These are phyloP conservation scores for Hortaea werneckii DNA, from an alignment of 2,329 filamentous ascomycete genomes.

Conservation along the genomic window DNA sequence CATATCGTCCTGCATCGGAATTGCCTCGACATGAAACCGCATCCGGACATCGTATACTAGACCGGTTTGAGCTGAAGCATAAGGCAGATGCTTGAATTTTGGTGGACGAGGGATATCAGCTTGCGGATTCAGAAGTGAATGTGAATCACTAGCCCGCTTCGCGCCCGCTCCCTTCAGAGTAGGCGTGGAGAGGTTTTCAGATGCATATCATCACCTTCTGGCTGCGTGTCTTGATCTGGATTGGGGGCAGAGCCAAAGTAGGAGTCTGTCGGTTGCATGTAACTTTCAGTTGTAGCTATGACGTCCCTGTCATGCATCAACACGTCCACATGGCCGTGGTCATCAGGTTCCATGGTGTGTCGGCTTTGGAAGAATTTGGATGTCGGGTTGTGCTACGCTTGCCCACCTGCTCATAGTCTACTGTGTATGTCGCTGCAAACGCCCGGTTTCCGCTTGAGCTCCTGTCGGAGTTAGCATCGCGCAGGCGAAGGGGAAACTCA, in stretches of 20 bases:
- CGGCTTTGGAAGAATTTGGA: too few species aligned
- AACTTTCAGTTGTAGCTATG: conserved; percentile 8
- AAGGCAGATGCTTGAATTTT: conserved; percentile 28
- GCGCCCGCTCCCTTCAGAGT: conserved; percentile 15
- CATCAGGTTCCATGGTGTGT: conserved; percentile 4
- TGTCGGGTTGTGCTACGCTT: too few species aligned
- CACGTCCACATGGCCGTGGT: conserved; percentile 9
- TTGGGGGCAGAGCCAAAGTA: conserved; percentile 5
- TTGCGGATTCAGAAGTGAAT: conserved; percentile 7
- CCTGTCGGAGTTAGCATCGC: too few species aligned
- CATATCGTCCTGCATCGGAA: conserved; percentile 50
- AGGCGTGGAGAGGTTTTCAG: conserved; percentile 5
- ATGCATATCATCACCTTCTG: conserved; percentile 1
- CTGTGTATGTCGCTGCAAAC: too few species aligned
- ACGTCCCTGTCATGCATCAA: conserved; percentile 19
- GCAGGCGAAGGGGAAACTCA: too few species aligned
- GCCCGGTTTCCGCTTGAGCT: too few species aligned
- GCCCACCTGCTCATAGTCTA: too few species aligned
- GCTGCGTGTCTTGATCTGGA: background rate
- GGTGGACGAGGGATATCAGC: conserved; percentile 19
- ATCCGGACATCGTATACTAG: conserved; percentile 79
- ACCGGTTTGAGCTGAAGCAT: conserved; percentile 32
- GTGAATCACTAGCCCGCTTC: conserved; percentile 5
- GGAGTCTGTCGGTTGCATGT: conserved; percentile 5
- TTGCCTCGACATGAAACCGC: conserved; percentile 80